A percentile compares a stretch with the other conserved stretches of the same genome.
phyloP scores from a whole-genome alignment of 805 yeast species.

The Wickerhamomyces ciferrii region DNA sequence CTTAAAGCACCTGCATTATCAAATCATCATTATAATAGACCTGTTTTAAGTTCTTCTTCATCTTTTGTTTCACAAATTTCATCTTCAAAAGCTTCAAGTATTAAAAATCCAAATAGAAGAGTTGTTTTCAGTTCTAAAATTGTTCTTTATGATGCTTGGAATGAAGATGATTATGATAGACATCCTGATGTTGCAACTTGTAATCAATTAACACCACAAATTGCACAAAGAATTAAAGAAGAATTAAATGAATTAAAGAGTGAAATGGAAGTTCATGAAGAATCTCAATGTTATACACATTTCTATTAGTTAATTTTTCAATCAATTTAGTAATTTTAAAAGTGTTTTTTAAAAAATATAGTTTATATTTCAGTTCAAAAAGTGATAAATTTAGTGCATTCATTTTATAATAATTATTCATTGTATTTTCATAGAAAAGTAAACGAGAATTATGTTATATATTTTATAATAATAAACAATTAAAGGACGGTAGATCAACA shows the following conservation, averaged over 20 bases:
- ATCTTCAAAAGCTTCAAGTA: neutral
- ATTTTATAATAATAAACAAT: too few species aligned
- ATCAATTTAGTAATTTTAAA: too few species aligned
- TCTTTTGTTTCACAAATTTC: conserved; percentile 33
- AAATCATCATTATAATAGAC: conserved; percentile 20
- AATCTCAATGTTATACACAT: conserved; percentile 77
- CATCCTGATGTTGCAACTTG: conserved; percentile 92
- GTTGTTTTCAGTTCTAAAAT: conserved; percentile 79
- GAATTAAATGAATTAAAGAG: conserved; percentile 78
- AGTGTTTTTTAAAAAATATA: too few species aligned
- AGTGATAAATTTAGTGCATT: neutral
- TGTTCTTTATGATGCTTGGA: conserved; percentile 78
- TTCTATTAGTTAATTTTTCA: too few species aligned
- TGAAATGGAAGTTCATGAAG: conserved; percentile 79
- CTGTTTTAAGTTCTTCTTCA: conserved; percentile 25
- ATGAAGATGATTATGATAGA: conserved; percentile 82
- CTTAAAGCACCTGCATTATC: conserved; percentile 54
- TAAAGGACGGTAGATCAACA: too few species aligned
- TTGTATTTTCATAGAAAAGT: neutral
- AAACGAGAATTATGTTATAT: too few species aligned
- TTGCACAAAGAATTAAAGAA: conserved; percentile 81
- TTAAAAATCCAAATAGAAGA: conserved; percentile 3
- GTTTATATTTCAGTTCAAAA: neutral
- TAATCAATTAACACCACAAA: conserved; percentile 78
- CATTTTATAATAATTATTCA: neutral